These are phyloP conservation scores for Phytophthora palmivora DNA, from an alignment of 352 stramenopile genomes.

Conservation along the genomic window DNA sequence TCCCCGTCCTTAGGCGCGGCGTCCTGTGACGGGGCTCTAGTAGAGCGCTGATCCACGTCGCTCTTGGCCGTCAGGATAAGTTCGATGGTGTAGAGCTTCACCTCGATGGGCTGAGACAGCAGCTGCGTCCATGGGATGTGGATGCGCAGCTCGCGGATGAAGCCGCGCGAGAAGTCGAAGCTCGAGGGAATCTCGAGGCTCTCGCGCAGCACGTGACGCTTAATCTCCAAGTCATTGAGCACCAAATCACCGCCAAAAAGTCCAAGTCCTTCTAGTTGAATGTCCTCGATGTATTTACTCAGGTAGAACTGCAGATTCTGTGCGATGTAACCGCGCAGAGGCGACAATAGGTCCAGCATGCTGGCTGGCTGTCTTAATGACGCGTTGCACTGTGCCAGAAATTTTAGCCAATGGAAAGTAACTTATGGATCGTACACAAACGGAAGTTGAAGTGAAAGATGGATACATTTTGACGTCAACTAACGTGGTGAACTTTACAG, in stretches of 20 bases:
- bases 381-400: slow-evolving; percentile 1
- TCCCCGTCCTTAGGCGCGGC: slow-evolving; percentile 7
- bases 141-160: slow-evolving; percentile 89
- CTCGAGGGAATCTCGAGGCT: slow-evolving; percentile 86
- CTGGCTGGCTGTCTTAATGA: slow-evolving; percentile 6
- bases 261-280: slow-evolving; percentile 85
- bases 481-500: no score
- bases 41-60: slow-evolving; percentile 22
- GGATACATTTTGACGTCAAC: slow-evolving; percentile 14
- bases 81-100: slow-evolving; percentile 91
- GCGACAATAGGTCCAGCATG: slow-evolving; percentile 89
- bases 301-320: slow-evolving; percentile 91
- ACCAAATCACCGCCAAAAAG: slow-evolving; percentile 88
- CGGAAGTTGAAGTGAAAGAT: slow-evolving; percentile 22
- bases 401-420: slow-evolving; percentile 16
- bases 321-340: slow-evolving; percentile 85
- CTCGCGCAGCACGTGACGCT: slow-evolving; percentile 88
- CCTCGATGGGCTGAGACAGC: slow-evolving; percentile 86
- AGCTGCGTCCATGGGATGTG: slow-evolving; percentile 91
- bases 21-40: background rate
- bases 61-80: slow-evolving; percentile 80
- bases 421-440: slow-evolving; percentile 4
- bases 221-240: slow-evolving; percentile 90
- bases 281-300: slow-evolving; percentile 91
- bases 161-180: slow-evolving; percentile 88